Percentiles rank a stretch among this genome's conserved stretches.
phyloP scores from a whole-genome alignment of 2,329 filamentous ascomycete genomes.

The Dothideomycetes sp. region DNA sequence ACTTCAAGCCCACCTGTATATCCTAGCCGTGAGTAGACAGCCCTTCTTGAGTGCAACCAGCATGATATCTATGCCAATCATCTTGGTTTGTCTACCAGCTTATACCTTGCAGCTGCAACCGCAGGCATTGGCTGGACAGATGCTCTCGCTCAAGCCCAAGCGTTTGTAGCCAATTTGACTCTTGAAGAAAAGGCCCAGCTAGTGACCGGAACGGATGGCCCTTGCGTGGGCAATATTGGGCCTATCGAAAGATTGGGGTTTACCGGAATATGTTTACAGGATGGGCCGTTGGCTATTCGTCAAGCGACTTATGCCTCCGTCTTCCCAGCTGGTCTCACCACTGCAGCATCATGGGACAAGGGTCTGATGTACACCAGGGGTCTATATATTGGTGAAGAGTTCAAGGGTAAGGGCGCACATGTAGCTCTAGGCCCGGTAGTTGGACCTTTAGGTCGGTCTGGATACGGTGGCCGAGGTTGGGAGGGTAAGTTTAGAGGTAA shows the following conservation, averaged over 20 bases:
- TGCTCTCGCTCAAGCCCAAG: conserved; percentile 12
- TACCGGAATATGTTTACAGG: conserved; percentile 25
- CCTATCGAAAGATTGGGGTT: conserved; percentile 20
- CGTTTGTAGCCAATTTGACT: conserved; percentile 13
- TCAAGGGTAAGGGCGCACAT: conserved; percentile 34
- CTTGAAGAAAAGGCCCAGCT: conserved; percentile 14
- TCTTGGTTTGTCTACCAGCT: background rate
- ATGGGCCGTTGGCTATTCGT: conserved; percentile 28
- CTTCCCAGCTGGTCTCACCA: conserved; percentile 28
- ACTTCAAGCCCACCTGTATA: conserved; percentile 15
- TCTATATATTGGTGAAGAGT: conserved; percentile 19
- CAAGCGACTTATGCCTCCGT: conserved; percentile 26
- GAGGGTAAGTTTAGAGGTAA: conserved; percentile 15
- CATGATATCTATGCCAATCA: background rate
- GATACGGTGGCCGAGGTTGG: conserved; percentile 18
- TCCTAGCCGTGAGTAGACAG: conserved; percentile 12
- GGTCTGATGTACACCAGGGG: conserved; percentile 22
- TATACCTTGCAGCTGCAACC: conserved; percentile 11
- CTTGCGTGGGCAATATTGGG: conserved; percentile 51
- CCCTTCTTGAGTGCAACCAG: background rate
- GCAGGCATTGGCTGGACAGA: conserved; percentile 14
- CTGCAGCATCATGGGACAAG: conserved; percentile 27
- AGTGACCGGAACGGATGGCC: conserved; percentile 14
- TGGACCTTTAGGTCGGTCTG: conserved; percentile 23
- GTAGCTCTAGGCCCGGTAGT: conserved; percentile 42